Percentiles rank a stretch among this genome's conserved stretches.
Conservation (phyloP, 2,329 filamentous ascomycete species). For the Aspergillus sp. region DNA sequence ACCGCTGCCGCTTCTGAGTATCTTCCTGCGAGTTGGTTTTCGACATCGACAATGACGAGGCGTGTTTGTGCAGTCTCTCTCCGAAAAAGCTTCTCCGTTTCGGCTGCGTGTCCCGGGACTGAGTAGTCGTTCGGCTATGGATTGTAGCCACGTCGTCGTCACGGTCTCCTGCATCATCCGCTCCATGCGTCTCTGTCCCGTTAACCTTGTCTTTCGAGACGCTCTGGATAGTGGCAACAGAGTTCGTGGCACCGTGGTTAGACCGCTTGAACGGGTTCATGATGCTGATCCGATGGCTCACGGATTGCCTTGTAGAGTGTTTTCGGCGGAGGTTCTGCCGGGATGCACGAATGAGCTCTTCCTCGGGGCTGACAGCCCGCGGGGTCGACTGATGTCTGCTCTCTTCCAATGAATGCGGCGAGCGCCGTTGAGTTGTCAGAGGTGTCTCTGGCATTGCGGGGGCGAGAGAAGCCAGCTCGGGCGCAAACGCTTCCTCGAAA, state of each 20-base stretch:
- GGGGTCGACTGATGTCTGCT: conserved; percentile 21
- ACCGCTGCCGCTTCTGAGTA: conserved; percentile 21
- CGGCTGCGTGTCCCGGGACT: conserved; percentile 31
- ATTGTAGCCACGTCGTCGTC: conserved; percentile 38
- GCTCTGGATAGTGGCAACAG: conserved; percentile 33
- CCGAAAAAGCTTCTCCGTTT: conserved; percentile 43
- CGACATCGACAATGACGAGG: conserved; percentile 29
- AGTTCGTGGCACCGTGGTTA: conserved; percentile 34
- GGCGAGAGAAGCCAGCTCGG: conserved; percentile 63
- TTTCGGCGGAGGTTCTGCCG: conserved; percentile 31
- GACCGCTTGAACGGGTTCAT: conserved; percentile 45
- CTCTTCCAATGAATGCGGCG: conserved; percentile 25
- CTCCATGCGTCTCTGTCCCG: conserved; percentile 13
- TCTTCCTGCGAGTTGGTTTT: conserved; percentile 22
- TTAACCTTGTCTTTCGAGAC: conserved; percentile 24
- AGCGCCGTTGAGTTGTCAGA: conserved; percentile 44
- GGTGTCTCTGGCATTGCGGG: conserved; percentile 37
- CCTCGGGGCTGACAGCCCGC: conserved; percentile 34
- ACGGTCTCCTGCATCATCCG: conserved; percentile 18
- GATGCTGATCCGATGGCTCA: conserved; percentile 41
- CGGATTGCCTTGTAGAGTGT: conserved; percentile 35
- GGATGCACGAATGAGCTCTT: conserved; percentile 32
- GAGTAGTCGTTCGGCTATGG: conserved; percentile 35
- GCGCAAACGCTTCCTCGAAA: conserved; percentile 50
- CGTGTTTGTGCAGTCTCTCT: conserved; percentile 30